phyloP scores from a whole-genome alignment of 2,329 filamentous ascomycete species.

The Scorias spongiosa region DNA sequence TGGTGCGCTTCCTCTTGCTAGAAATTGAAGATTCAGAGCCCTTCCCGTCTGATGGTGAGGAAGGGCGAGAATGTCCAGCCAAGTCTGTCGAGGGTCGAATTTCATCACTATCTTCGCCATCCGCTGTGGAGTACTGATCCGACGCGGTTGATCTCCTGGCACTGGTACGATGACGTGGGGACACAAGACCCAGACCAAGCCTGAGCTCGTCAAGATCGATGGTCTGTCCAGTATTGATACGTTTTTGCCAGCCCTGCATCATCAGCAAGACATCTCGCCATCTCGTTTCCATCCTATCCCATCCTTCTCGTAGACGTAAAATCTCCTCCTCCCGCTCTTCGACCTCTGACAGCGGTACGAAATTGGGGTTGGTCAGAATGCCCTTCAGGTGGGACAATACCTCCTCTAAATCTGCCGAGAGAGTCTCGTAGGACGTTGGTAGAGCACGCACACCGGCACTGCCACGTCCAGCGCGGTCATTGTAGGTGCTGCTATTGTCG shows the following conservation, averaged over 20 bases:
- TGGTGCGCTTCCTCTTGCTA: slow-evolving; percentile 15
- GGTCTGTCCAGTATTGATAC: slow-evolving; percentile 58
- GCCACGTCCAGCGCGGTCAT: slow-evolving; percentile 8
- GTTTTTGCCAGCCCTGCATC: slow-evolving; percentile 82
- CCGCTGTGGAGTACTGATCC: slow-evolving; percentile 33
- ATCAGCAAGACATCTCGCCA: slow-evolving; percentile 83
- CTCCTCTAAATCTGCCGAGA: slow-evolving; percentile 58
- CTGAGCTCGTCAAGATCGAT: slow-evolving; percentile 47
- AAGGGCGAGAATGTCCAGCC: slow-evolving; percentile 1
- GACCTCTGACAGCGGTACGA: slow-evolving; percentile 89
- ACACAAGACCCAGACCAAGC: slow-evolving; percentile 44
- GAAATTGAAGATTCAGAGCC: not conserved
- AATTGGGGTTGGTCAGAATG: slow-evolving; percentile 86
- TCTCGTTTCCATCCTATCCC: slow-evolving; percentile 82
- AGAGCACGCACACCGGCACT: slow-evolving; percentile 27
- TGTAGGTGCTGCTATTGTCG: slow-evolving; percentile 9
- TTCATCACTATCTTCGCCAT: slow-evolving; percentile 1
- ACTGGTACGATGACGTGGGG: slow-evolving; percentile 16
- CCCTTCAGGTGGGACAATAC: slow-evolving; percentile 69
- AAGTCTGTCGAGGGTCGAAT: slow-evolving; percentile 5
- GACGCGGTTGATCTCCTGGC: slow-evolving; percentile 13
- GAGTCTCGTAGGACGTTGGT: slow-evolving; percentile 48
- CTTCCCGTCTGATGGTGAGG: not conserved
- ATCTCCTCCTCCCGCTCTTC: slow-evolving; percentile 89
- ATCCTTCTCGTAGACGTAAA: slow-evolving; percentile 61